These are phyloP conservation scores for Auricularia auricula-judae DNA, from an alignment of 768 basidiomycete genomes.

Conservation along the genomic window DNA sequence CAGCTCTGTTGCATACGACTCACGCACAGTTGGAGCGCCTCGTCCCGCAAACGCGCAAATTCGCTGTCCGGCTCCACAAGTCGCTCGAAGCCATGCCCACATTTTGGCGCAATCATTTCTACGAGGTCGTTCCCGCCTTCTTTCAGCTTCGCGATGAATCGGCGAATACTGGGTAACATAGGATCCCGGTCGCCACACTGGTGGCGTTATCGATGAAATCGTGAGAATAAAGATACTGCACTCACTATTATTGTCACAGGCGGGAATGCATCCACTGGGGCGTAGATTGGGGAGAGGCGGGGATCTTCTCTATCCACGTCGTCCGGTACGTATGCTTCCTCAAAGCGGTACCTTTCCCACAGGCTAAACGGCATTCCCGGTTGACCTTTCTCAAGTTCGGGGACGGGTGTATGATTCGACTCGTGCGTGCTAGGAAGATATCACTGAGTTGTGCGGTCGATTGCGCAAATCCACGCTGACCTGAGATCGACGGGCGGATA, in stretches of 20 bases:
- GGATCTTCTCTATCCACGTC: neutral
- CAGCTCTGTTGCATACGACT: neutral
- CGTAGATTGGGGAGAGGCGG: neutral
- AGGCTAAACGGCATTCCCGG: neutral
- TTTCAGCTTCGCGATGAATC: neutral
- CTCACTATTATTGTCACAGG: neutral
- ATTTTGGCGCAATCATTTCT: neutral
- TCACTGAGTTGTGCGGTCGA: too few species aligned
- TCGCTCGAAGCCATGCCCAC: neutral
- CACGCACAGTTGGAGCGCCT: neutral
- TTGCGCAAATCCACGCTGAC: too few species aligned
- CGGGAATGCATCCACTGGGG: neutral
- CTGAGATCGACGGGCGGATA: neutral
- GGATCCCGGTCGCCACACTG: neutral
- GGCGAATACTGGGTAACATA: neutral
- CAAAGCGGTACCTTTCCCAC: neutral
- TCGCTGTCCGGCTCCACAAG: neutral
- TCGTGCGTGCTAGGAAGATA: neutral
- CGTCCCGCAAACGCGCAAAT: neutral
- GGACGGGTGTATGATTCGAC: neutral
- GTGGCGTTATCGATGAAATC: neutral
- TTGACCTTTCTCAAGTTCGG: neutral
- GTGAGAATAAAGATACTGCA: neutral
- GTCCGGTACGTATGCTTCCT: neutral
- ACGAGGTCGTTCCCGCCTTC: neutral